Evolutionary conservation across 768 basidiomycete species (phyloP).

Genomic region (Termitomyces sp.): DNA sequence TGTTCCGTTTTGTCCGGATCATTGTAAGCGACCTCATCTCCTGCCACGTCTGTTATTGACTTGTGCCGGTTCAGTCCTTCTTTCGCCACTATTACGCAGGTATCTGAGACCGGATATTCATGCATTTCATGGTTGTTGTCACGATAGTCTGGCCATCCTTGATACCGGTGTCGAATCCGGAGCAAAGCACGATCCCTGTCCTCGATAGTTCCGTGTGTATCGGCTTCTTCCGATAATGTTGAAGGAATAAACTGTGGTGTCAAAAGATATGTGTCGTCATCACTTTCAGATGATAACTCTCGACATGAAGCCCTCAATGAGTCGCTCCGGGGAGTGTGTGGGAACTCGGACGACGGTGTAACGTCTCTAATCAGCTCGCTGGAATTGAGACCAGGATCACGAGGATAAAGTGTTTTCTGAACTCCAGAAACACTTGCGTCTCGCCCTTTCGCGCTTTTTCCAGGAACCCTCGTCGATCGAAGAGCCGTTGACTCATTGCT

Average conservation of each 20-base stretch:
- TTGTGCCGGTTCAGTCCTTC: neutral
- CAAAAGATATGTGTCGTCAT: neutral
- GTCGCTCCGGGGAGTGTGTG: neutral
- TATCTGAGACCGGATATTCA: neutral
- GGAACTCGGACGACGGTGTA: neutral
- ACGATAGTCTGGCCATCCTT: neutral
- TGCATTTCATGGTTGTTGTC: neutral
- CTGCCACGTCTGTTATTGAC: neutral
- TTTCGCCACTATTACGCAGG: neutral
- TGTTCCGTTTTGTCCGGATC: neutral
- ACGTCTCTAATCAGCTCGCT: neutral
- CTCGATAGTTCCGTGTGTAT: neutral
- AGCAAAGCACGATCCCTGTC: neutral
- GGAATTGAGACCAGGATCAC: no score
- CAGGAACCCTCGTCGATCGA: neutral
- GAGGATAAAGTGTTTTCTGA: neutral
- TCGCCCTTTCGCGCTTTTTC: neutral
- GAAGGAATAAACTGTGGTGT: neutral
- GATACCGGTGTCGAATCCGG: neutral
- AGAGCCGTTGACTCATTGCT: neutral
- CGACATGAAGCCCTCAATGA: neutral
- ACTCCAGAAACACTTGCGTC: neutral
- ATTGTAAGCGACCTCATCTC: neutral
- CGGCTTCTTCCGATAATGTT: neutral
- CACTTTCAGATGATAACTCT: neutral